Conservation (phyloP, 2,329 filamentous ascomycete genomes). For the Cladosporium sp. region DNA sequence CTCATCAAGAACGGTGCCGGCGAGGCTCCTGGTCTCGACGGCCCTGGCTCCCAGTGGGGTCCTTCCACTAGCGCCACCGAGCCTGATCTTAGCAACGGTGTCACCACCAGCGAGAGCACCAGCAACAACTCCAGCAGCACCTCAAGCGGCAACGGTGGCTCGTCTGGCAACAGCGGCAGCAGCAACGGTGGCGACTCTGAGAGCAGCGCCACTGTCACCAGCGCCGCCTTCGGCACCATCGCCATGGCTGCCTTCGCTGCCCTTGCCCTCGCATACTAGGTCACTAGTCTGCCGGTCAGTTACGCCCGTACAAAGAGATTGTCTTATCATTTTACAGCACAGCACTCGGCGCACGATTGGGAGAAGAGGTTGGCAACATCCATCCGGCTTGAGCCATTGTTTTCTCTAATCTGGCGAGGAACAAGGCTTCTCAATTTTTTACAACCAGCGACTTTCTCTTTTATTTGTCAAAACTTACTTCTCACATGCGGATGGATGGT, state of each 20-base stretch:
- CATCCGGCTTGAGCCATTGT: not conserved
- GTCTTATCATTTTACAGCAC: not conserved
- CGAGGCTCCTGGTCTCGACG: conserved; percentile 54
- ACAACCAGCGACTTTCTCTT: not conserved
- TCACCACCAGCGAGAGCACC: conserved; percentile 29
- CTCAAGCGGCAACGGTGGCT: conserved; percentile 11
- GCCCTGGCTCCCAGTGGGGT: conserved; percentile 50
- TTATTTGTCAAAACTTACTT: not conserved
- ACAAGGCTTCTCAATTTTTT: not conserved
- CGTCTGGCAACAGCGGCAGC: not conserved
- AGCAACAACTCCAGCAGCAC: conserved; percentile 13
- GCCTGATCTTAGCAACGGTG: conserved; percentile 41
- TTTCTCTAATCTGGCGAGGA: not conserved
- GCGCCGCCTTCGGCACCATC: conserved; percentile 11
- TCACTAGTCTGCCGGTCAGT: not conserved
- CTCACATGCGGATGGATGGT: not conserved
- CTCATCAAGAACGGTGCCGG: conserved; percentile 61
- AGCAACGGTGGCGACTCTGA: not conserved
- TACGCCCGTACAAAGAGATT: not conserved
- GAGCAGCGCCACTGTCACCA: conserved; percentile 1
- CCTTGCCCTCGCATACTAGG: conserved; percentile 13
- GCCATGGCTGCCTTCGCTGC: conserved; percentile 10
- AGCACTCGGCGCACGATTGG: conserved; percentile 6
- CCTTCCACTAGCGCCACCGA: conserved; percentile 51
- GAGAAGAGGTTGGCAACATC: not conserved